These are phyloP conservation scores for Pulveroboletus sp. DNA, from an alignment of 768 basidiomycete species.

Conservation along the genomic window DNA sequence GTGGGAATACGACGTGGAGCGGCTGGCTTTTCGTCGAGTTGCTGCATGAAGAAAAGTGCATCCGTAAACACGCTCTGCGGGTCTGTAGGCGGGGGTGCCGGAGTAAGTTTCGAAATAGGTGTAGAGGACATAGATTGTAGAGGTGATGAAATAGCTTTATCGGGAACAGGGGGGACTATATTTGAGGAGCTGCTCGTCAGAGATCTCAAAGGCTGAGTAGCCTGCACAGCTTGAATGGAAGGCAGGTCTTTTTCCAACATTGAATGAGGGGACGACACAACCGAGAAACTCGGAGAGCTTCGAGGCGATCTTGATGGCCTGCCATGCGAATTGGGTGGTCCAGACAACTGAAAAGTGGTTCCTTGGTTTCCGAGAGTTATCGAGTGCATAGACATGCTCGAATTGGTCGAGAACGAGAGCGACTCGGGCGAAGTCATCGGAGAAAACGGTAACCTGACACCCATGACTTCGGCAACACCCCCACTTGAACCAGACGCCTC, in stretches of 20 bases:
- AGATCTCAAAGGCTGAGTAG: conserved; percentile 13
- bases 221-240: conserved; percentile 31
- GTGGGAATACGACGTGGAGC: conserved; percentile 40
- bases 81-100: conserved; percentile 13
- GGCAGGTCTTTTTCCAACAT: conserved; percentile 32
- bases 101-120: conserved; percentile 26
- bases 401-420: conserved; percentile 30
- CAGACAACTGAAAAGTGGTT: conserved; percentile 12
- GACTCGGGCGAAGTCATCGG: conserved; percentile 29
- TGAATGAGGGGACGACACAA: conserved; percentile 37
- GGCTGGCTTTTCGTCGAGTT: conserved; percentile 38
- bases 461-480: conserved; percentile 25
- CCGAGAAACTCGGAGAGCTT: conserved; percentile 26
- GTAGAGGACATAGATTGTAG: conserved; percentile 21
- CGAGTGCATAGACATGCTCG: conserved; percentile 24
- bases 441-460: conserved; percentile 30
- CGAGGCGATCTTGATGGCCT: conserved; percentile 21
- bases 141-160: conserved; percentile 17
- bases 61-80: conserved; percentile 46
- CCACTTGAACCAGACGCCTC: conserved; percentile 18
- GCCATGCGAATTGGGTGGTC: conserved; percentile 12
- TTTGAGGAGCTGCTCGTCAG: conserved; percentile 11
- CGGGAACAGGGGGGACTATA: conserved; percentile 28
- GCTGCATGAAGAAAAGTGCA: conserved; percentile 67
- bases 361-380: conserved; percentile 16